Conservation (phyloP, 768 basidiomycete genomes). For the Sporobolomyces roseus region DNA sequence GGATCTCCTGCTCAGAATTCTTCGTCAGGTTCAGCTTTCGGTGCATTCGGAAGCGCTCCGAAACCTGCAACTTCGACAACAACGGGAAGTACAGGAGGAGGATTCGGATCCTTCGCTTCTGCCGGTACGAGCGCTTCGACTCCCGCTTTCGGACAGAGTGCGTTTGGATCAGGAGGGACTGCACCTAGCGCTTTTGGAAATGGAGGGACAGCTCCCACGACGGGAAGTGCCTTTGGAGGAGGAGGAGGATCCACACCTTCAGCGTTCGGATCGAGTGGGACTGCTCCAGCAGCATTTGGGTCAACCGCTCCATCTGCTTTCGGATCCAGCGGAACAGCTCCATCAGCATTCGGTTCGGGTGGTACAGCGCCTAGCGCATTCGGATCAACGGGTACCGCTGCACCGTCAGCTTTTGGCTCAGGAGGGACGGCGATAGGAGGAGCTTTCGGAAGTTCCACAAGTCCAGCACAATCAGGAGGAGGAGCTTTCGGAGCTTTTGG, state of each 20-base stretch:
- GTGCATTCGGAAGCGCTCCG: constrained; percentile 19
- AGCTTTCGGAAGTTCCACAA: constrained; percentile 7
- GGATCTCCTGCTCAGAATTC: constrained; percentile 7
- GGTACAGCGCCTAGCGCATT: constrained; percentile 20
- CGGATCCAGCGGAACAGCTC: constrained; percentile 12
- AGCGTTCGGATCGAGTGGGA: constrained; percentile 19
- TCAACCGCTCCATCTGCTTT: constrained; percentile 20
- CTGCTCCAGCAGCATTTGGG: constrained; percentile 20
- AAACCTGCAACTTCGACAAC: constrained; percentile 13
- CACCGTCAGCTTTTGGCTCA: constrained; percentile 18
- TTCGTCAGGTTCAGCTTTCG: constrained; percentile 11
- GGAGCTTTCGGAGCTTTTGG: constrained; percentile 20
- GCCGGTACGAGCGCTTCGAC: neutral
- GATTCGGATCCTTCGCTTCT: constrained; percentile 9
- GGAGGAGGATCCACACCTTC: constrained; percentile 14
- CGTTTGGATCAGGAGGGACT: constrained; percentile 16
- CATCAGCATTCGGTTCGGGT: constrained; percentile 20
- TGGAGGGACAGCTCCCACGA: constrained; percentile 5
- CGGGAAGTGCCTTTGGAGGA: constrained; percentile 18
- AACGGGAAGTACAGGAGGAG: neutral
- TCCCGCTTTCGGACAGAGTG: constrained; percentile 20
- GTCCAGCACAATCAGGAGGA: neutral
- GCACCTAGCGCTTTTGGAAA: constrained; percentile 26
- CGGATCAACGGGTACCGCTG: constrained; percentile 13
- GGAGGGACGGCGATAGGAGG: constrained; percentile 9